phyloP scores from a whole-genome alignment of 441 rosid genomes.

The Capsella rubella region DNA sequence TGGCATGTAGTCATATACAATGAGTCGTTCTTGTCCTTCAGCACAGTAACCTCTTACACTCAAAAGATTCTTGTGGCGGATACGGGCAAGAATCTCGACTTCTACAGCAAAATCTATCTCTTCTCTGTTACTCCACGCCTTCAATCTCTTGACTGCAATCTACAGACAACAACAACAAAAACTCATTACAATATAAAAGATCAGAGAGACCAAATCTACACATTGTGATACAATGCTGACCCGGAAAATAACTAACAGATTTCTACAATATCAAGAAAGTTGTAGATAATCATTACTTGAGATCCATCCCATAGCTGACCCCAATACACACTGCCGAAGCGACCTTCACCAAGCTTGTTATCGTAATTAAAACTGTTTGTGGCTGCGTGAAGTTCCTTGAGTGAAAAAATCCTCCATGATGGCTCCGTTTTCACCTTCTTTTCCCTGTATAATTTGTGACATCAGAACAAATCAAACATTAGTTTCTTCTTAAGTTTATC shows the following conservation, averaged over 20 bases:
- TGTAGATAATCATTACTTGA: conserved; percentile 60
- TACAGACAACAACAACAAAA: conserved; percentile 41
- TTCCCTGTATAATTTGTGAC: conserved; percentile 50
- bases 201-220: background rate
- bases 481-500: background rate
- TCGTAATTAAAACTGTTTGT: conserved; percentile 96
- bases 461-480: conserved; percentile 1
- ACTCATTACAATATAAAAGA: background rate
- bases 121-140: conserved; percentile 92
- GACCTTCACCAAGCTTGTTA: conserved; percentile 97
- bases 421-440: conserved; percentile 65
- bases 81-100: conserved; percentile 85
- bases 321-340: conserved; percentile 98
- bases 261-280: conserved; percentile 4
- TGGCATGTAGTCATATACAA: conserved; percentile 93
- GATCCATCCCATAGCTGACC: conserved; percentile 99
- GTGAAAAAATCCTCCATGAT: conserved; percentile 80
- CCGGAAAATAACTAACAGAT: background rate
- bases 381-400: conserved; percentile 92
- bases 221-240: background rate
- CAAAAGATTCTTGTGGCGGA: conserved; percentile 85
- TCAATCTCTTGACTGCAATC: conserved; percentile 97
- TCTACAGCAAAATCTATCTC: conserved; percentile 81
- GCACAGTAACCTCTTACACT: conserved; percentile 91
- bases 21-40: conserved; percentile 95